Evolutionary conservation across 1,284 basidiomycete species (phyloP), one percentile per base, ranked within the genome.

Genomic region (Waitea zeae): DNA sequence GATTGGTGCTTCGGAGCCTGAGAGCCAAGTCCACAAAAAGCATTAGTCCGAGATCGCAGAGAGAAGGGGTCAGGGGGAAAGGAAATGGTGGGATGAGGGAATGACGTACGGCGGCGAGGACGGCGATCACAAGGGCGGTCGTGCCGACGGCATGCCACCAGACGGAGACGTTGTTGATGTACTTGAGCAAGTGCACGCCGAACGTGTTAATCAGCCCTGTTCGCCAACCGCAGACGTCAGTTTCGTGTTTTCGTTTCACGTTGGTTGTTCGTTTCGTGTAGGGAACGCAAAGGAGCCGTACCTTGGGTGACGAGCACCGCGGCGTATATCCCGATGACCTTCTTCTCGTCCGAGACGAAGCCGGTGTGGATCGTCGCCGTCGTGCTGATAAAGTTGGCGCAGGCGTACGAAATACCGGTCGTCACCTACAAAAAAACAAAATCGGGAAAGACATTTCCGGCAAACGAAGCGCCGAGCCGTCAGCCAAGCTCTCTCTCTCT

Each of bases 71-170:
- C n/a, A n/a, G n/a, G n/a, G n/a, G n/a, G n/a, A n/a, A n/a, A n/a
- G n/a, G n/a, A n/a, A n/a, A n/a, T n/a, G n/a, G n/a, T n/a, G n/a
- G n/a, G n/a, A n/a, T n/a, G n/a, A n/a, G n/a, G n/a, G n/a, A n/a
- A n/a, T n/a, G n/a, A n/a, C n/a, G n/a, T n/a, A n/a, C 80, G 35
- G 68, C 70, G 1, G 67, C 72, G 6, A 83, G 61, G 31, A 80
- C 58, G 0, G 75, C 72, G 24, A 82, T 67, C 13, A 72, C 65
- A 17, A 83, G 49, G 1, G 70, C 58, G 2, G 67, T 64, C 2
- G 79, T 79, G 12, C 79, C 80, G 19, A 75, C 40, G 0, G 70
- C 74, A 44, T 84, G 78, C 66, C 78, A 75, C 62, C 66, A 70
- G 3, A 82, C 61, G 1, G 76, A 80, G 17, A 76, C 50, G 41